Percentiles rank a stretch among this genome's conserved stretches.
Conservation (phyloP, 176 grass and related monocot species). For the Oryza meyeriana region DNA sequence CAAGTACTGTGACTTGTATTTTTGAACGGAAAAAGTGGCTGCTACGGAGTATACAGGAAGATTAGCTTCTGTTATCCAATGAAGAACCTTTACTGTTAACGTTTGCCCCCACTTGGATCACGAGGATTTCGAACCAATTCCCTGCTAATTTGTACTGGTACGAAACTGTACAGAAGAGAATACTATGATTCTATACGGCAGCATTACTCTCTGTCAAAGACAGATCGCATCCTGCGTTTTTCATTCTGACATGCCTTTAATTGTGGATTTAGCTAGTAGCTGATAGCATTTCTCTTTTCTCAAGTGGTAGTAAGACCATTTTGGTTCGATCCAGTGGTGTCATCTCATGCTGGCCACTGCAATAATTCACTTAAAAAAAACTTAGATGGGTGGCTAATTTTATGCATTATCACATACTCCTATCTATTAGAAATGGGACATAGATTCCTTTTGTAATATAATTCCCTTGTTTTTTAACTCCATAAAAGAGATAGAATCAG, state of each 20-base stretch:
- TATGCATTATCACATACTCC: not conserved
- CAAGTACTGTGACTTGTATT: too few species aligned
- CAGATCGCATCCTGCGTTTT: not conserved
- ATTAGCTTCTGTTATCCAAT: too few species aligned
- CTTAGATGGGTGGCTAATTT: not conserved
- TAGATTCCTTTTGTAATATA: not conserved
- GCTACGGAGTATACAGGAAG: too few species aligned
- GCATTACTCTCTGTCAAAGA: not conserved
- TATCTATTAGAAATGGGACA: not conserved
- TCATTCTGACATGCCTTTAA: not conserved
- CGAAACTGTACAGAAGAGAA: too few species aligned
- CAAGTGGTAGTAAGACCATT: not conserved
- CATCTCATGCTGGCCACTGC: slow-evolving; percentile 18
- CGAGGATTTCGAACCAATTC: not conserved
- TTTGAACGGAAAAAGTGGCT: too few species aligned
- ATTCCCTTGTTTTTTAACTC: not conserved
- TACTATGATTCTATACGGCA: too few species aligned
- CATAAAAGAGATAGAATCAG: not conserved
- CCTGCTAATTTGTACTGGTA: not conserved
- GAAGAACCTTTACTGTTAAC: too few species aligned
- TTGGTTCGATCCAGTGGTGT: not conserved
- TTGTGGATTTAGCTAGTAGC: not conserved
- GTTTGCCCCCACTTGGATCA: not conserved
- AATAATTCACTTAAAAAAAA: not conserved
- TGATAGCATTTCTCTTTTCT: not conserved